These are phyloP conservation scores for Cystofilobasidium macerans DNA, from an alignment of 768 basidiomycete genomes.

Conservation along the genomic window DNA sequence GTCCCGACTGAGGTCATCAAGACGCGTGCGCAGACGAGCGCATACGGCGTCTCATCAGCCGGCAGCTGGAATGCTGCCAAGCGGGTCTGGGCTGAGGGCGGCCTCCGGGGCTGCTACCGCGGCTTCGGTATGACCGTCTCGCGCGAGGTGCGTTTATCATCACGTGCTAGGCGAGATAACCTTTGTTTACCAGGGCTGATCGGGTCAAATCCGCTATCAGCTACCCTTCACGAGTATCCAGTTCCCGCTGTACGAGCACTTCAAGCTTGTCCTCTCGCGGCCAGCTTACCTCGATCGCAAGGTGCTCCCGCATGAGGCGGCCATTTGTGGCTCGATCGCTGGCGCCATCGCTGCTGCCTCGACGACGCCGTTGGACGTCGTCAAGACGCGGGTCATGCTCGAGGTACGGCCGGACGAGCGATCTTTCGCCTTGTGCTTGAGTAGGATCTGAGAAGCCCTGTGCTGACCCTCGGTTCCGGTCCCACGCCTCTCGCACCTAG, in stretches of 20 bases:
- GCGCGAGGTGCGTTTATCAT: constrained; percentile 46
- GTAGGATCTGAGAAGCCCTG: too few relatives aligned
- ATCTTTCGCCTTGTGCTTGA: too few relatives aligned
- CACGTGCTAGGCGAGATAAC: not conserved
- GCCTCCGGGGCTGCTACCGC: constrained; percentile 69
- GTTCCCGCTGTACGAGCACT: constrained; percentile 84
- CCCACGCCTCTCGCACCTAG: not conserved
- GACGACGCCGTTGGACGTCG: constrained; percentile 90
- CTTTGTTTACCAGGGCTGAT: not conserved
- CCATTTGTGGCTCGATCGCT: constrained; percentile 77
- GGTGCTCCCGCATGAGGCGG: constrained; percentile 47
- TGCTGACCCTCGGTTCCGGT: not conserved
- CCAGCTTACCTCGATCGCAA: constrained; percentile 44
- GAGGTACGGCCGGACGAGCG: constrained; percentile 68
- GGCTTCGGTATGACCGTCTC: constrained; percentile 74
- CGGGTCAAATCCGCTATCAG: constrained; percentile 40
- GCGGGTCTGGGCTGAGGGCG: constrained; percentile 46
- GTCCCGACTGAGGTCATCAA: constrained; percentile 97
- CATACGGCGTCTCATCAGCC: constrained; percentile 45
- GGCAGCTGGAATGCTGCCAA: constrained; percentile 34
- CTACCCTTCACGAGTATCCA: constrained; percentile 94
- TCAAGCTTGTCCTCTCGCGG: constrained; percentile 59
- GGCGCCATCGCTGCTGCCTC: constrained; percentile 79
- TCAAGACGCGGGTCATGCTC: constrained; percentile 95
- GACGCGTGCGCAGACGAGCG: constrained; percentile 76